A percentile compares a stretch with the other conserved stretches of the same genome.
phyloP scores from a whole-genome alignment of 495 filamentous ascomycete species.

The Antarctomyces pellizariae region DNA sequence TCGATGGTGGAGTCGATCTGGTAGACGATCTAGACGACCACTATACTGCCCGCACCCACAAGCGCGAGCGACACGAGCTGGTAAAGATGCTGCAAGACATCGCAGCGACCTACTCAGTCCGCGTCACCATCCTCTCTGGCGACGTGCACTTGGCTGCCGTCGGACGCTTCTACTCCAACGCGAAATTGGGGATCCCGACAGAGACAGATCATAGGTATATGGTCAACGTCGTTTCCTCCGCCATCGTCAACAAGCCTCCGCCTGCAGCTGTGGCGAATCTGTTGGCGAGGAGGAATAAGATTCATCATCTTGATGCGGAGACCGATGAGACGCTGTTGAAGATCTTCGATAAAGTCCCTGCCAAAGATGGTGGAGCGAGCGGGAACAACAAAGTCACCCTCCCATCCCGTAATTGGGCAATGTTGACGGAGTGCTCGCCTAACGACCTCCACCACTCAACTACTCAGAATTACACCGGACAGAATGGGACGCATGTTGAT shows the following conservation, averaged over 20 bases:
- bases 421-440: conserved; percentile 45
- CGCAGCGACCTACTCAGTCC: conserved; percentile 43
- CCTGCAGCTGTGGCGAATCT: conserved; percentile 76
- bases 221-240: conserved; percentile 48
- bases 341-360: conserved; percentile 68
- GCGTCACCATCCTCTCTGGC: conserved; percentile 65
- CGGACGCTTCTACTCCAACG: conserved; percentile 52
- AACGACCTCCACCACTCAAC: conserved; percentile 11
- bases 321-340: conserved; percentile 79
- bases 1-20: conserved; percentile 75
- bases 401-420: conserved; percentile 75
- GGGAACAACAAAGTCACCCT: conserved; percentile 62
- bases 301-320: conserved; percentile 66
- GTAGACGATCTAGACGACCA: conserved; percentile 90
- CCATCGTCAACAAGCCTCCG: conserved; percentile 88
- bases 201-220: conserved; percentile 49
- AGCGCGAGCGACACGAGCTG: conserved; percentile 56
- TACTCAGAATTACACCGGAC: not conserved
- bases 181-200: conserved; percentile 32
- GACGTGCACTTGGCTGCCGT: conserved; percentile 58
- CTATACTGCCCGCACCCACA: conserved; percentile 82
- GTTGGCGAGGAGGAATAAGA: conserved; percentile 65
- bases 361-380: conserved; percentile 38
- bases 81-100: conserved; percentile 52
- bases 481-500: not conserved